A percentile compares a stretch with the other conserved stretches of the same genome.
phyloP scores from a whole-genome alignment of 495 filamentous ascomycete species.

The Podospora conica region DNA sequence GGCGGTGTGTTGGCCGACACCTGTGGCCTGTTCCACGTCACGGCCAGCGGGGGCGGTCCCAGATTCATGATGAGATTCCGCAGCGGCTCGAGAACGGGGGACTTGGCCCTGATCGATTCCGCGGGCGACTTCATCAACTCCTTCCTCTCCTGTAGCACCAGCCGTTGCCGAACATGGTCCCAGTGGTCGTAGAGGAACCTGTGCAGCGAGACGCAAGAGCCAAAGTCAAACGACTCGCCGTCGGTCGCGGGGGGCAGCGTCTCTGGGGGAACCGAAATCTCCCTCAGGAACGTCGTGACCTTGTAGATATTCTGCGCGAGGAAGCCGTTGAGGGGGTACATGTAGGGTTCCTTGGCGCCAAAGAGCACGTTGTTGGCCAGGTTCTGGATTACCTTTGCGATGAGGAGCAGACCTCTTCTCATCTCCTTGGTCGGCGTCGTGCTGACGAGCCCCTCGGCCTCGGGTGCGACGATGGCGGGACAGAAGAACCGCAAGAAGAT shows the following conservation, averaged over 20 bases:
- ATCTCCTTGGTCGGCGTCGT: slow-evolving; percentile 56
- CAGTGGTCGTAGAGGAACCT: slow-evolving; percentile 63
- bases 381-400: slow-evolving; percentile 63
- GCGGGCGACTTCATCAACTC: slow-evolving; percentile 45
- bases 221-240: slow-evolving; percentile 58
- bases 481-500: slow-evolving; percentile 66
- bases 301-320: slow-evolving; percentile 56
- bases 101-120: slow-evolving; percentile 39
- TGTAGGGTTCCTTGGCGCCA: slow-evolving; percentile 63
- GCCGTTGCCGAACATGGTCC: slow-evolving; percentile 58
- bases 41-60: slow-evolving; percentile 56
- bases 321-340: slow-evolving; percentile 62
- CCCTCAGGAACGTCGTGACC: slow-evolving; percentile 55
- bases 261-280: slow-evolving; percentile 51
- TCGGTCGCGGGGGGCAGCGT: slow-evolving; percentile 27
- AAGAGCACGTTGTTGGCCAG: slow-evolving; percentile 65
- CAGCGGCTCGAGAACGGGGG: slow-evolving; percentile 47
- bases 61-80: slow-evolving; percentile 55
- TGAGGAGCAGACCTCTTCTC: slow-evolving; percentile 57
- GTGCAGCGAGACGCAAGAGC: slow-evolving; percentile 58
- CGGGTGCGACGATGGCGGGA: slow-evolving; percentile 61
- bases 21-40: slow-evolving; percentile 57
- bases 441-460: slow-evolving; percentile 55
- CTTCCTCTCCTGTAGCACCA: slow-evolving; percentile 51
- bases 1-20: slow-evolving; percentile 52